Conservation (phyloP, 108 stramenopile genomes). For the Tribonema minus region DNA sequence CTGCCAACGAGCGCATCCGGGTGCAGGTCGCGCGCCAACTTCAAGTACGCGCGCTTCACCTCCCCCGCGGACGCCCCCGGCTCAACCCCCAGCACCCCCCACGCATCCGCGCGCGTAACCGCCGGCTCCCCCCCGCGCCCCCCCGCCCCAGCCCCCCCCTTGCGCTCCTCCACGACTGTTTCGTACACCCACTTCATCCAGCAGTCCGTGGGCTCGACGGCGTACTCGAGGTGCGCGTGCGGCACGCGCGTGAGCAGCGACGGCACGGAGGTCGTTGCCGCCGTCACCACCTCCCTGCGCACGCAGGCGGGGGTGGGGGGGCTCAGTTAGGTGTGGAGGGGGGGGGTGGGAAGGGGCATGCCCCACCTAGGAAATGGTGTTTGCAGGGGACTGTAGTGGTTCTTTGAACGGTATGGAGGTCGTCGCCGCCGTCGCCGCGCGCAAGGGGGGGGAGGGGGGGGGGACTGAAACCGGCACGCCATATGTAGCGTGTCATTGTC, state of each 20-base stretch:
- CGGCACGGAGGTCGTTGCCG: not conserved
- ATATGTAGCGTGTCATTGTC: too few species aligned
- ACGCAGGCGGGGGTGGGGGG: not conserved
- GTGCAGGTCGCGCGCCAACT: not conserved
- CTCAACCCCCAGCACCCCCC: not conserved
- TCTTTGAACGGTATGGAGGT: too few species aligned
- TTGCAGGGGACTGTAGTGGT: too few species aligned
- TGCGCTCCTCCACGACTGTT: not conserved
- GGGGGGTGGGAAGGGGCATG: too few species aligned
- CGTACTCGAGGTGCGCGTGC: not conserved
- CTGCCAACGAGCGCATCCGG: not conserved
- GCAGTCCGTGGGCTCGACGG: not conserved
- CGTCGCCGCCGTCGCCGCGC: too few species aligned
- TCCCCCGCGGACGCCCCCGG: not conserved
- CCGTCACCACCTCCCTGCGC: not conserved
- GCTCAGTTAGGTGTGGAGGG: too few species aligned
- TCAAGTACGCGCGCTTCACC: not conserved
- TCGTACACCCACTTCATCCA: not conserved
- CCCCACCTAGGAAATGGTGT: too few species aligned
- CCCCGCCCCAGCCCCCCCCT: too few species aligned
- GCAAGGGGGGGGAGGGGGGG: too few species aligned
- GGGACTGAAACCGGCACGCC: too few species aligned
- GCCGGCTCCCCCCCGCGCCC: not conserved
- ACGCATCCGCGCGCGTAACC: not conserved
- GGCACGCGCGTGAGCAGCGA: not conserved